Percentiles rank a stretch among this genome's conserved stretches.
phyloP scores from a whole-genome alignment of 208 protist species.

The Leishmania mexicana region DNA sequence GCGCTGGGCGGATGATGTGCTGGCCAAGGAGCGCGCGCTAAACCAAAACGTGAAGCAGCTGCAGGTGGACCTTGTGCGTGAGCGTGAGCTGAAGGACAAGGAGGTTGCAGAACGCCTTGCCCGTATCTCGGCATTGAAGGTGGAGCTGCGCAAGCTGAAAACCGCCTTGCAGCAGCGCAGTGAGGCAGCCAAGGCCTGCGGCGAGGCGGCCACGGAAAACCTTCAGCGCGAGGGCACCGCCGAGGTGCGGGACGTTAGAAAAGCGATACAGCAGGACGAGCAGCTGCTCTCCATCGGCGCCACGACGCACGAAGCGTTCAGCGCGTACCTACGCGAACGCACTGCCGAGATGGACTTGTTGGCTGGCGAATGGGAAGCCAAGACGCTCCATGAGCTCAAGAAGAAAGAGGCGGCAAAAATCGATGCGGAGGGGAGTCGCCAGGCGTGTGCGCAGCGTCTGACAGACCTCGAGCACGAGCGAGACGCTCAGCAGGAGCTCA shows the following conservation, averaged over 20 bases:
- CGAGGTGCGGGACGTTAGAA: constrained; percentile 50
- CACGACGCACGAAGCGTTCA: constrained; percentile 62
- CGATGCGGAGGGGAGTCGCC: constrained; percentile 79
- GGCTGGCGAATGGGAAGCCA: constrained; percentile 76
- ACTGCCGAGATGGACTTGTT: constrained; percentile 72
- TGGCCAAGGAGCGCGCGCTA: constrained; percentile 85
- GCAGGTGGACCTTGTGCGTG: constrained; percentile 78
- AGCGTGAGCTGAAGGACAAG: constrained; percentile 78
- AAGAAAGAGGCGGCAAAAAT: constrained; percentile 77
- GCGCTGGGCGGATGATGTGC: constrained; percentile 88
- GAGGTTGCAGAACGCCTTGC: constrained; percentile 75
- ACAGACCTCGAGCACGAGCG: constrained; percentile 58
- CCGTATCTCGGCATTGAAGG: constrained; percentile 61
- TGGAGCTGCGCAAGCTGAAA: constrained; percentile 73
- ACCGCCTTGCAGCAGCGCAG: constrained; percentile 64
- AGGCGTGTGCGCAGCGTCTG: constrained; percentile 77
- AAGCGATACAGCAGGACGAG: constrained; percentile 35
- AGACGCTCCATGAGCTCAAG: constrained; percentile 81
- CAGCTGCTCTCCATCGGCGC: constrained; percentile 52
- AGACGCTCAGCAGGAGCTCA: constrained; percentile 48
- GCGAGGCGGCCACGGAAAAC: constrained; percentile 71
- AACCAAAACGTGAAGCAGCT: constrained; percentile 95
- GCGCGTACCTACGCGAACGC: constrained; percentile 67
- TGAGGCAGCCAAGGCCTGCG: constrained; percentile 64
- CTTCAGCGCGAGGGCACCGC: constrained; percentile 56